Evolutionary conservation across 129 eudicot genomes (phyloP), one percentile per base, ranked within the genome.

Genomic region (Oenanthe sinensis): DNA sequence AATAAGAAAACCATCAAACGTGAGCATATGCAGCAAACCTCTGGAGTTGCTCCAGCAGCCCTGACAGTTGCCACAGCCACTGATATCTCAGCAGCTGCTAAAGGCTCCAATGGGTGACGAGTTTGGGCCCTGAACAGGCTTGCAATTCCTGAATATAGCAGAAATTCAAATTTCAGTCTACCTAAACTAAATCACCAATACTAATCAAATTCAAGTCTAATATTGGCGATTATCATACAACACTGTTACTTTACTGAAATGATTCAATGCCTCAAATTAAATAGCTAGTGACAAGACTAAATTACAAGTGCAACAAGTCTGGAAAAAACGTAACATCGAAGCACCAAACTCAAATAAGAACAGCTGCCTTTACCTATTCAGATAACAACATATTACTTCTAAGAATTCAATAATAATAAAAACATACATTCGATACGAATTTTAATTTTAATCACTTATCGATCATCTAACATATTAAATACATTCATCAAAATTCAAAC

Each of bases 11-110:
- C 45, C 30, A 55, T 5, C 30, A 65, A 43, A 72, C 11, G 17
- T 20, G 17, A 72, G 33, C 54, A 72, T 72, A 42, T 42, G 47
- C 76, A 20, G 47, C 54, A 77, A 81, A 87, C 91, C 87, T 87
- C 91, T 28, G 91, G 91, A 68, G 91, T 87, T 78, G 85, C 80
- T 81, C 91, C 91, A 22, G 91, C 91, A 52, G 91, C 91, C 75
- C 91, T 85, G 78, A 88, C 89, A 47, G 91, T 88, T 79, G 89
- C 91, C 65, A 88, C 89, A 8, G 89, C 91, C 77, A 88, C 87
- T 71, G 91, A 85, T 79, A 88, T 88, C 80, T 88, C 91, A 65
- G 91, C 91, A 71, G 91, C 83, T 33, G 91, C 87, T 83, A 88
- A 79, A 83, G 91, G 91, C 75, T 88, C 91, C 22, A 88, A 80